Conservation (phyloP, 192 early-diverging fungal species). For the Coemansia sp. region DNA sequence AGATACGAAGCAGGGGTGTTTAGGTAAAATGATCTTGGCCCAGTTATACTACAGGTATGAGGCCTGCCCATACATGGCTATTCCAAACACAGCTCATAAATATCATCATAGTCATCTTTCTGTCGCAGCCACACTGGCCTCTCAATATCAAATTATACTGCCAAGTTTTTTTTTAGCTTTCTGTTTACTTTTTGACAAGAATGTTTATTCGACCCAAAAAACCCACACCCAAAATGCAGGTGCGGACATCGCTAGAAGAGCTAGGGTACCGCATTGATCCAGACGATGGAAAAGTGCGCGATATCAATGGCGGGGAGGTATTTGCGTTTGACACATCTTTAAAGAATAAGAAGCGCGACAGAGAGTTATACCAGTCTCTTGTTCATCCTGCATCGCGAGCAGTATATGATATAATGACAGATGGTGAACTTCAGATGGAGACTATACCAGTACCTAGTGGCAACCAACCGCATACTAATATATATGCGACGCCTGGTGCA, state of each 20-base stretch:
- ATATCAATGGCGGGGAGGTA: constrained; percentile 10
- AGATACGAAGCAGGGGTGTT: too few relatives aligned
- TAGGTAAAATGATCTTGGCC: too few relatives aligned
- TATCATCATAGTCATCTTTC: not conserved
- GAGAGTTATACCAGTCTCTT: constrained; percentile 26
- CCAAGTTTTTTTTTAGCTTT: not conserved
- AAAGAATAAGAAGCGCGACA: constrained; percentile 12
- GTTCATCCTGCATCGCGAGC: constrained; percentile 25
- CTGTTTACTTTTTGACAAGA: not conserved
- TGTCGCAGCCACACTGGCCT: not conserved
- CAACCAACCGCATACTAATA: constrained; percentile 29
- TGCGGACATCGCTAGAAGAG: constrained; percentile 23
- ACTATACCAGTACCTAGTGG: constrained; percentile 31
- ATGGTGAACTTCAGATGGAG: constrained; percentile 28
- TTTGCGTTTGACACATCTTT: constrained; percentile 10
- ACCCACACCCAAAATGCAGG: constrained; percentile 8
- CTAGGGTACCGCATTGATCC: constrained; percentile 38
- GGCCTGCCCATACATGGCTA: not conserved
- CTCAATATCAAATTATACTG: not conserved
- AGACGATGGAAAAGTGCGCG: constrained; percentile 22
- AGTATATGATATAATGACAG: constrained; percentile 18
- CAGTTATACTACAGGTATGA: not conserved
- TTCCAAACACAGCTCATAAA: not conserved
- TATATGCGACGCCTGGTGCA: constrained; percentile 36
- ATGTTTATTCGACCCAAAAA: constrained; percentile 52